A percentile compares a stretch with the other conserved stretches of the same genome.
phyloP scores from a whole-genome alignment of 1,284 basidiomycete genomes.

The Pseudozyma sp. region DNA sequence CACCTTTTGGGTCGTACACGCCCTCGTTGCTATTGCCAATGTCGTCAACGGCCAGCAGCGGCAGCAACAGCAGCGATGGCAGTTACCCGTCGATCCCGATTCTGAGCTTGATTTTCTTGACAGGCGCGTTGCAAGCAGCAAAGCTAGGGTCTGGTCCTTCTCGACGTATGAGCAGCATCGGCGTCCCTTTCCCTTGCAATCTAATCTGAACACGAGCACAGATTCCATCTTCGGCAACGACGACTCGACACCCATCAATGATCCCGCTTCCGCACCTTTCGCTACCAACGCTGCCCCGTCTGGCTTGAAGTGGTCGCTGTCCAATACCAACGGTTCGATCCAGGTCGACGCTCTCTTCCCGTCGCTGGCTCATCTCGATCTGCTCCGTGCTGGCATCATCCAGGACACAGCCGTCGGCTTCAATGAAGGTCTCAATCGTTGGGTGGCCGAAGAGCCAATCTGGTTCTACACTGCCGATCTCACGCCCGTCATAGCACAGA shows the following conservation, averaged over 20 bases:
- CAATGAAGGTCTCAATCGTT: slow-evolving; percentile 75
- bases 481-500: slow-evolving; percentile 69
- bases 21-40: background rate
- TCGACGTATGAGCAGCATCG: slow-evolving; percentile 19
- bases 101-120: background rate
- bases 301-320: slow-evolving; percentile 71
- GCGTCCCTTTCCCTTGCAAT: slow-evolving; percentile 21
- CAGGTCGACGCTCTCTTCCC: slow-evolving; percentile 73
- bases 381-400: slow-evolving; percentile 73
- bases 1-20: background rate
- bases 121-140: background rate
- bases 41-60: background rate
- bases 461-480: slow-evolving; percentile 77
- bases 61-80: slow-evolving; percentile 15
- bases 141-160: slow-evolving; percentile 15
- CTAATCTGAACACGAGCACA: background rate
- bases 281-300: slow-evolving; percentile 3
- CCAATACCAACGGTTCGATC: slow-evolving; percentile 74
- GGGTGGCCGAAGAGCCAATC: slow-evolving; percentile 74
- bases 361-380: slow-evolving; percentile 74
- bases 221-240: background rate
- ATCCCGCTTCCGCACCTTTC: background rate
- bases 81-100: slow-evolving; percentile 2
- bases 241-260: background rate
- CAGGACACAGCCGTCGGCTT: slow-evolving; percentile 74